Conservation (phyloP, 176 grass and related monocot genomes). For the Oryza punctata region DNA sequence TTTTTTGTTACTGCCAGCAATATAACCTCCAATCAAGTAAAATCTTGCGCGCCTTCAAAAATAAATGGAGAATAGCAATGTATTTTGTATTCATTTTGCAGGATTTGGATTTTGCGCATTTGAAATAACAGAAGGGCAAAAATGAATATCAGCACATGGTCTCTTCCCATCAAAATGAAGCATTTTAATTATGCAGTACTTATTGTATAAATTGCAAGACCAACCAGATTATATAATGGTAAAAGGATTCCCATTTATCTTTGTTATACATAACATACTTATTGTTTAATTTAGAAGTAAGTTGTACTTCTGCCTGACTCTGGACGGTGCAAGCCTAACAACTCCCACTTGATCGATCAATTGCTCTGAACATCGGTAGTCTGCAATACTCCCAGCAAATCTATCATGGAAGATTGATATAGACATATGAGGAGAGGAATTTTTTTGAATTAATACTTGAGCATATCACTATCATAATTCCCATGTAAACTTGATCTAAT, state of each 20-base stretch:
- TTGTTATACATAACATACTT: not conserved
- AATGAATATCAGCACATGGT: not conserved
- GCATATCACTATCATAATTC: not conserved
- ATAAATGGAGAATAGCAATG: not conserved
- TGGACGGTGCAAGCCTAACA: not conserved
- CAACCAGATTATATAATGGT: not conserved
- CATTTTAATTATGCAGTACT: not conserved
- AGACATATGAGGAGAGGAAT: not conserved
- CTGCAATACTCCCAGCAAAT: not conserved
- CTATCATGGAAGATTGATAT: not conserved
- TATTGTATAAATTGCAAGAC: not conserved
- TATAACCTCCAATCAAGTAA: not conserved
- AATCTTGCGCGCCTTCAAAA: not conserved
- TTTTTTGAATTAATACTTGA: not conserved
- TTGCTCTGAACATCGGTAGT: not conserved
- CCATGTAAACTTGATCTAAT: not conserved
- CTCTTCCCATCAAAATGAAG: not conserved
- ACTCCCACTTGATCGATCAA: not conserved
- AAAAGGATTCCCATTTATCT: not conserved
- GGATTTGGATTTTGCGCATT: not conserved
- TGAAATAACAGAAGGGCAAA: not conserved
- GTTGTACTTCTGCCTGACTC: not conserved
- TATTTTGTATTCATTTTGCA: not conserved
- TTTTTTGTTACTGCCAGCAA: not conserved
- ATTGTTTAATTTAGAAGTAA: not conserved